Base-by-base conservation (phyloP, 2,329 filamentous ascomycete genomes). In the Fusarium mexicanum region DNA sequence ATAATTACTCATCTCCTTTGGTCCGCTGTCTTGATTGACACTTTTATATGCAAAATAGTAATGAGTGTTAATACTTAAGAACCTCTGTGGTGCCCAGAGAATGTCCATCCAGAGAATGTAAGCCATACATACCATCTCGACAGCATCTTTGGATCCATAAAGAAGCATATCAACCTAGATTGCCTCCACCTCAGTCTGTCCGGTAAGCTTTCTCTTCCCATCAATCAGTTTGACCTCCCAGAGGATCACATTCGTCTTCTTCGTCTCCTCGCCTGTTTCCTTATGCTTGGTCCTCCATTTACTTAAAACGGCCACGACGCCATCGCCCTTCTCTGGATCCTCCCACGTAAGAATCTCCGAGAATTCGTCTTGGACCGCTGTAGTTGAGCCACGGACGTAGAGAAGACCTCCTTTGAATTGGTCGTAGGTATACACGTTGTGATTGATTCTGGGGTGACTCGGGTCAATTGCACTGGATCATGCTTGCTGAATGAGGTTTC, bases 71-170 rank as follows among this genome's bases (percentile, higher is more conserved):
- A n/a, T n/a, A n/a, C n/a, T n/a, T n/a, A n/a, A n/a, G n/a, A n/a
- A n/a, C n/a, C n/a, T n/a, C n/a, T n/a, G n/a, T n/a, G n/a, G n/a
- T n/a, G n/a, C n/a, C n/a, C n/a, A n/a, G n/a, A n/a, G n/a, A n/a
- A n/a, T n/a, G n/a, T n/a, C n/a, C n/a, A n/a, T n/a, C n/a, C n/a
- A n/a, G n/a, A n/a, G n/a, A n/a, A n/a, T n/a, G n/a, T 6, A 20
- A 12, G 31, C 17, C 9, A 53, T 3, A 4, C 1, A 11, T 8
- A 17, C 8, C 31, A 16, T 8, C 1, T 18, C 3, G 11, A n/a
- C 11, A 9, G 22, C 0, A 8, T 14, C 17, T 3, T 11, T 2
- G 24, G 3, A n/a, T 6, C n/a, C 3, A 16, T 6, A 8, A 6
- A 11, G 14, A 4, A 8, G 12, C 17, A 6, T 6, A 20, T 1